phyloP scores from a whole-genome alignment of 129 eudicot species.

The Saposhnikovia divaricata region DNA sequence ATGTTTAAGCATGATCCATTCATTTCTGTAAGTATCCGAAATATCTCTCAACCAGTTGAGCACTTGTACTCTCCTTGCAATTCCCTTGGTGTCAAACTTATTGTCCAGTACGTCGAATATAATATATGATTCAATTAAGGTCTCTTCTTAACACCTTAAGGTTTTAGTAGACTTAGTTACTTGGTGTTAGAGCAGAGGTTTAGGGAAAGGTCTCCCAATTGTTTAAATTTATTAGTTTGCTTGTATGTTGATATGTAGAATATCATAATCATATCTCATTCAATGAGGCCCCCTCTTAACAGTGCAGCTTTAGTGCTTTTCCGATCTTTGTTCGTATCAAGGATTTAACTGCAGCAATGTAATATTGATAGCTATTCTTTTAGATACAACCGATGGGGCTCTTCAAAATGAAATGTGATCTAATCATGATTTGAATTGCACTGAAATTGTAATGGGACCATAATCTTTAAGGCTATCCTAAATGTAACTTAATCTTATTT shows the following conservation, averaged over 20 bases:
- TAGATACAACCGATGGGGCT: background rate
- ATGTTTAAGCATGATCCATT: conserved; percentile 38
- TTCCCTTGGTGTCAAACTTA: background rate
- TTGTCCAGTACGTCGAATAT: background rate
- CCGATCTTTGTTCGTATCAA: background rate
- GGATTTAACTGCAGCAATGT: too few species aligned
- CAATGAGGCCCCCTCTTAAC: too few species aligned
- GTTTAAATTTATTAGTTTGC: too few species aligned
- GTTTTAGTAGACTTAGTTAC: too few species aligned
- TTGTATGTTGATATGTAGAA: too few species aligned
- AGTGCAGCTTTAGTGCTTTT: too few species aligned
- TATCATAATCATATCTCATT: too few species aligned
- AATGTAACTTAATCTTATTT: background rate
- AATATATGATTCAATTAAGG: too few species aligned
- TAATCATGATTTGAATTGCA: background rate
- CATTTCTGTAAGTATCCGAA: conserved; percentile 24
- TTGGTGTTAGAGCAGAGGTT: too few species aligned
- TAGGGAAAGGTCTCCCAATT: too few species aligned
- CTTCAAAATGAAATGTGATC: background rate
- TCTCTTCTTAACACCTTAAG: too few species aligned
- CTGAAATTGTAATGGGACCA: background rate
- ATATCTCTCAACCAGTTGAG: too few species aligned
- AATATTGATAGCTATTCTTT: background rate
- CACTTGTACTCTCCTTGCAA: background rate
- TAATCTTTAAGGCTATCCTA: background rate